Conservation (phyloP, 2,329 filamentous ascomycete species). For the Magnaporthiopsis incrustans region DNA sequence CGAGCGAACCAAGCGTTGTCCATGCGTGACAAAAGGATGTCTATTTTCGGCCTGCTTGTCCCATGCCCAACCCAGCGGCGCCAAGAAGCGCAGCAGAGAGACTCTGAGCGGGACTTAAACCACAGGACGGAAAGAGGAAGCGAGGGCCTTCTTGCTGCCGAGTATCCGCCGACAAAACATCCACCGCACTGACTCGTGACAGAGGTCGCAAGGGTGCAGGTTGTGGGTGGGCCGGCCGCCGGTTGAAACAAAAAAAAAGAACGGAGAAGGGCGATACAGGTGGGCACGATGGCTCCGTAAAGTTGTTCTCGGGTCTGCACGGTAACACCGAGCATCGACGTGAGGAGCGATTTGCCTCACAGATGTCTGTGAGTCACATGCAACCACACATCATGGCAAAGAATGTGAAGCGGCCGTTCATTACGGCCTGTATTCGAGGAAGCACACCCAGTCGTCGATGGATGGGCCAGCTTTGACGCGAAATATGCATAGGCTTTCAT, state of each 20-base stretch:
- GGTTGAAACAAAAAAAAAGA: not conserved
- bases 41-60: not conserved
- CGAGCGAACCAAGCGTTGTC: not conserved
- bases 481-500: not conserved
- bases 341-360: not conserved
- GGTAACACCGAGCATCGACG: not conserved
- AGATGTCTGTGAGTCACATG: not conserved
- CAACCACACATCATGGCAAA: not conserved
- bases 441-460: not conserved
- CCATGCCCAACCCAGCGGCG: no score
- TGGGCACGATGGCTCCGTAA: not conserved
- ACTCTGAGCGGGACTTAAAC: no score
- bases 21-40: not conserved
- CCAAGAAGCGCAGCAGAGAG: no score
- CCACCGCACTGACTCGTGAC: not conserved
- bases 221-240: not conserved
- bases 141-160: not conserved
- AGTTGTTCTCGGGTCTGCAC: not conserved
- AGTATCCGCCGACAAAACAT: not conserved
- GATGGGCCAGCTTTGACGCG: not conserved
- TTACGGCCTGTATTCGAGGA: not conserved
- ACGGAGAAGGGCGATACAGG: not conserved
- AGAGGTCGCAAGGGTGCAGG: not conserved
- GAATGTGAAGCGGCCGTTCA: not conserved
- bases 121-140: not conserved